Conservation (phyloP, 2,329 filamentous ascomycete species). For the Aureobasidium mangrovei region DNA sequence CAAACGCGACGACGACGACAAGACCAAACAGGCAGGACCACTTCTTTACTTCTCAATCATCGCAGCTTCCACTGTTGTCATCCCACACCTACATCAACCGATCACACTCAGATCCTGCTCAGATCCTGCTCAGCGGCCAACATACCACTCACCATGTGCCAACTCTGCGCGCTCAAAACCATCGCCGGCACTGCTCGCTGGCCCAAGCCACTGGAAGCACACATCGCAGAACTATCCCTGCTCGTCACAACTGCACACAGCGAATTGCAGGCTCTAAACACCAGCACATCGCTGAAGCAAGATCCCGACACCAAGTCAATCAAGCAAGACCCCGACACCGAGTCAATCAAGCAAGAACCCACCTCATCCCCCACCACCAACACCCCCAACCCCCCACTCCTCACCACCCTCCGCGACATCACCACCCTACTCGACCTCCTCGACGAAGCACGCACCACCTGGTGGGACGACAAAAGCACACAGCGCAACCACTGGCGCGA, state of each 20-base stretch:
- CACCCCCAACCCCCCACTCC: background rate
- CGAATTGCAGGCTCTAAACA: background rate
- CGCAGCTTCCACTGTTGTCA: no score
- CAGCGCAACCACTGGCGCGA: background rate
- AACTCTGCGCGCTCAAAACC: conserved; percentile 1
- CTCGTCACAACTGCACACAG: background rate
- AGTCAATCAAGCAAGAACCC: background rate
- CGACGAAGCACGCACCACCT: background rate
- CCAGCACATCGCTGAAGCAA: background rate
- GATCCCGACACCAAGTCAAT: background rate
- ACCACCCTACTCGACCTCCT: background rate
- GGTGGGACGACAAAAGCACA: background rate
- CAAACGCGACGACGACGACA: no score
- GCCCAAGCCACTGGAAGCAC: background rate
- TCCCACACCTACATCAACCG: no score
- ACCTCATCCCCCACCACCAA: background rate
- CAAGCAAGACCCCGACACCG: background rate
- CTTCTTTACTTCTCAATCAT: no score
- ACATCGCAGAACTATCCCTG: background rate
- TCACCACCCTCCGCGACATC: background rate
- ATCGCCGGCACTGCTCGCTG: background rate
- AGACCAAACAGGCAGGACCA: no score
- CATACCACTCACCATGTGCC: background rate
- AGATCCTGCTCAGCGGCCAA: no score
- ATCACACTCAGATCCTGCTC: no score